Base-by-base conservation (phyloP, 768 basidiomycete genomes). In the Leccinum arenicola region DNA sequence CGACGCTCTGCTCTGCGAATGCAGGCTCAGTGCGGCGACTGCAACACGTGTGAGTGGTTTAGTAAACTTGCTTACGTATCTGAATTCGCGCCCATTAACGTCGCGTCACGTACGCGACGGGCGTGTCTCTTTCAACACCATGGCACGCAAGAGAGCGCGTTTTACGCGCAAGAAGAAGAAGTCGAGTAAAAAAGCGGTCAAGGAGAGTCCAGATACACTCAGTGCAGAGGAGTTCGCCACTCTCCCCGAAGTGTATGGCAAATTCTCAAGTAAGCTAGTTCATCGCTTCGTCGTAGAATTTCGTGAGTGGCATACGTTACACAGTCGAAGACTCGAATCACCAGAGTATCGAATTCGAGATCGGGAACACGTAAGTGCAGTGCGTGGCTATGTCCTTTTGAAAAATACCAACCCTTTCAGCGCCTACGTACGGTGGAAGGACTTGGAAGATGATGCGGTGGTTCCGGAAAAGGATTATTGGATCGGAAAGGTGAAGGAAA, bases 401-500 rank as follows among this genome's bases (percentile, higher is more conserved):
- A 50, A 56, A 23, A 56, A 38, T 5, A 8, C 8, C 14, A 49
- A 23, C 48, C 5, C 52, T 53, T 23, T 12, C 15, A 59, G 83
- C 2, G 81, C 73, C 1, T 72, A 76, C 9, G 69, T 85, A 10
- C 29, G 21, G 15, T 33, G 63, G 29, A 27, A 48, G 15, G 61
- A 61, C 2, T 29, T 48, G 0, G 58, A 52, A 23, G 60, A 55
- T 3, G 25, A 19, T 3, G 53, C 15, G 0, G 49, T 47, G 0
- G 60, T 75, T 1, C 74, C 75, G 0, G 35, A 71, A 3, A 65
- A 73, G n/a, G 73, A 80, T 11, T 81, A 80, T 35, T 86, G 84
- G 84, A 76, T 85, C 1, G 84, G 68, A 0, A 74, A 69, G 53
- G 80, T 86, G 1, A 73, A 65, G 15, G 80, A 80, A 8, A 83